Evolutionary conservation across 2,329 filamentous ascomycete species (phyloP), one percentile per base, ranked within the genome.

Genomic region (Neofusicoccum sp.): DNA sequence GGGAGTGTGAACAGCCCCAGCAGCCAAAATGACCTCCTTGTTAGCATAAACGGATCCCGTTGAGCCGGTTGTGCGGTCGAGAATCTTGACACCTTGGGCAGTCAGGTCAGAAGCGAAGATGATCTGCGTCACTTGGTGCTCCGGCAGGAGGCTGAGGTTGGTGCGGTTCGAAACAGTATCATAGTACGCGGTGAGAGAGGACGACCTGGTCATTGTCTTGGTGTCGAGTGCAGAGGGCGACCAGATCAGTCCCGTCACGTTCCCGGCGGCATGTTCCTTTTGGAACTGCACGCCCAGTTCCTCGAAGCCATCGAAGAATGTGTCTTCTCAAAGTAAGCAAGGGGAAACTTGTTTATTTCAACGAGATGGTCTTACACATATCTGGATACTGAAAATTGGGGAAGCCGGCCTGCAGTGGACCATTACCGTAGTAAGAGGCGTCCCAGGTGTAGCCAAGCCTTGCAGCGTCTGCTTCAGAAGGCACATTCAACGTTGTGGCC

Each of bases 391-490:
- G 72, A 36, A 62, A 70, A 31, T 66, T 66, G 3, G 71, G 69
- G 49, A 71, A 71, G 44, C 67, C 70, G 5, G 72, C 67, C 12
- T 58, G 64, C 39, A 74, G 64, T 8, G 72, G 72, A 3, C 72
- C 72, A 22, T 45, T 28, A 3, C 54, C 54, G 39, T 58, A 58
- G 28, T 33, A 33, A 9, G 66, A 63, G 1, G 64, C 56, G 33
- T 74, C 72, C 68, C 69, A 73, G 2, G 70, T 73, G 47, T 73
- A 70, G 66, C 70, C 70, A 56, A 67, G 72, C 29, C 67, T 64
- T 41, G 68, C 61, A 7, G 64, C 66, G 41, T 67, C 62, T 45
- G 66, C 64, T 1, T 61, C 41, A 1, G 70, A 69, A 4, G 72
- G 71, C 28, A 69, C 65, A 37, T 68, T 66, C 61, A 72, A 72